Percentiles rank a stretch among this genome's conserved stretches.
These are phyloP conservation scores for Metschnikowia bowlesiae DNA, from an alignment of 805 yeast genomes.

Conservation along the genomic window DNA sequence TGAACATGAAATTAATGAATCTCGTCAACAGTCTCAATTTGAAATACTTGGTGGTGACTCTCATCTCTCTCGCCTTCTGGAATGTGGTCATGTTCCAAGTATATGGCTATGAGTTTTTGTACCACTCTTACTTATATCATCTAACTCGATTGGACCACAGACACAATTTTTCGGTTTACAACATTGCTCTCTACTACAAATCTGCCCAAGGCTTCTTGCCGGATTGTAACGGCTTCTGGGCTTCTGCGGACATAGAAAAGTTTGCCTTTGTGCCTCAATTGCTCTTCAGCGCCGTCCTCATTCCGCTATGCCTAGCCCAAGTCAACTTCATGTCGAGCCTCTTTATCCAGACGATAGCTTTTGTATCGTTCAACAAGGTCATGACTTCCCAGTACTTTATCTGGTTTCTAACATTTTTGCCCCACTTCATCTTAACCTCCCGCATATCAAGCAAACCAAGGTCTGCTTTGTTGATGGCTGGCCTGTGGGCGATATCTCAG, in stretches of 20 bases:
- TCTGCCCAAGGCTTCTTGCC: slow-evolving; percentile 34
- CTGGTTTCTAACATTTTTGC: slow-evolving; percentile 87
- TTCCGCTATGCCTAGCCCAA: slow-evolving; percentile 48
- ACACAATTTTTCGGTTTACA: slow-evolving; percentile 90
- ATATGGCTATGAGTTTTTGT: slow-evolving; percentile 73
- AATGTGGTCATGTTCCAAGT: slow-evolving; percentile 58
- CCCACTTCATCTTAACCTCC: slow-evolving; percentile 58
- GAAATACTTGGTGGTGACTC: slow-evolving; percentile 28
- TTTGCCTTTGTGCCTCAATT: slow-evolving; percentile 86
- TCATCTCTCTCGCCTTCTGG: slow-evolving; percentile 41
- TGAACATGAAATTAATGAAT: slow-evolving; percentile 19
- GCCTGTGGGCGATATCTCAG: slow-evolving; percentile 68
- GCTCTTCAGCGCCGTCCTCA: slow-evolving; percentile 48
- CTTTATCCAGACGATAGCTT: slow-evolving; percentile 41
- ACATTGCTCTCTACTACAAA: slow-evolving; percentile 62
- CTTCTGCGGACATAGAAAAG: slow-evolving; percentile 35
- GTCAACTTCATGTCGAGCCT: slow-evolving; percentile 29
- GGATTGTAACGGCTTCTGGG: not conserved
- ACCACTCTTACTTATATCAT: slow-evolving; percentile 81
- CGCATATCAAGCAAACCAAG: slow-evolving; percentile 12
- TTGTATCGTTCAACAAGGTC: slow-evolving; percentile 49
- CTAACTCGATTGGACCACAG: slow-evolving; percentile 83
- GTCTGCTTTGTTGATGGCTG: slow-evolving; percentile 40
- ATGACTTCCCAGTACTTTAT: slow-evolving; percentile 93
- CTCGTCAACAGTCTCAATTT: slow-evolving; percentile 32